These are phyloP conservation scores for Posidonia australis DNA, from an alignment of 106 monocot genomes.

Conservation along the genomic window DNA sequence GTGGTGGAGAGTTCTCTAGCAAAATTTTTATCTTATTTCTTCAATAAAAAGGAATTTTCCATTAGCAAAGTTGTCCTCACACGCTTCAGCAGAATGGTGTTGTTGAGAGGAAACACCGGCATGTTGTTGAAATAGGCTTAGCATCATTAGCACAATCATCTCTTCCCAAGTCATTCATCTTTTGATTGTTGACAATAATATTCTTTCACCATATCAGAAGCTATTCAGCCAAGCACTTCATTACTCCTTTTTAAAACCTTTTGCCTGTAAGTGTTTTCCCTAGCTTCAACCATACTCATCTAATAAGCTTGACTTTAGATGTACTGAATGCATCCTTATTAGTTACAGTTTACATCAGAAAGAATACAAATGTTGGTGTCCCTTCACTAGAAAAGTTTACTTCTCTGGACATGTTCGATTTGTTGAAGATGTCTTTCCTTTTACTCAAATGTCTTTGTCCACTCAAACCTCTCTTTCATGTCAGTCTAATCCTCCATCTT, in stretches of 20 bases:
- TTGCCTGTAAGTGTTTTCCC: too few species aligned
- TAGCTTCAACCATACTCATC: not conserved
- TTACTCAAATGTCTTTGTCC: too few species aligned
- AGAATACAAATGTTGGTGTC: conserved; percentile 3
- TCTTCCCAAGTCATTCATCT: not conserved
- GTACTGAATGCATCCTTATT: not conserved
- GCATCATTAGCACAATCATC: not conserved
- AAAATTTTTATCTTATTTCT: not conserved
- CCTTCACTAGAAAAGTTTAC: not conserved
- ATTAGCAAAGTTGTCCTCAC: conserved; percentile 2
- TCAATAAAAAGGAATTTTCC: not conserved
- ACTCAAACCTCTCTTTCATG: too few species aligned
- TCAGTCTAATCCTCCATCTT: too few species aligned
- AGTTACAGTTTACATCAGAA: not conserved
- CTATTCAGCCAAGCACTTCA: not conserved
- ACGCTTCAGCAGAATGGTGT: conserved; percentile 1
- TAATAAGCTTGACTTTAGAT: not conserved
- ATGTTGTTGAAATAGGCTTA: conserved; percentile 1
- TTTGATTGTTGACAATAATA: not conserved
- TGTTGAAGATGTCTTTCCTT: not conserved
- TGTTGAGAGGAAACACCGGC: conserved; percentile 4
- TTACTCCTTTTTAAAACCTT: not conserved
- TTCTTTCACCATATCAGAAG: not conserved
- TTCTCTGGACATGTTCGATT: not conserved
- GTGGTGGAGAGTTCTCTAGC: conserved; percentile 3